A percentile compares a stretch with the other conserved stretches of the same genome.
phyloP scores from a whole-genome alignment of 192 early-diverging fungal genomes.

The Cladochytrium replicatum region DNA sequence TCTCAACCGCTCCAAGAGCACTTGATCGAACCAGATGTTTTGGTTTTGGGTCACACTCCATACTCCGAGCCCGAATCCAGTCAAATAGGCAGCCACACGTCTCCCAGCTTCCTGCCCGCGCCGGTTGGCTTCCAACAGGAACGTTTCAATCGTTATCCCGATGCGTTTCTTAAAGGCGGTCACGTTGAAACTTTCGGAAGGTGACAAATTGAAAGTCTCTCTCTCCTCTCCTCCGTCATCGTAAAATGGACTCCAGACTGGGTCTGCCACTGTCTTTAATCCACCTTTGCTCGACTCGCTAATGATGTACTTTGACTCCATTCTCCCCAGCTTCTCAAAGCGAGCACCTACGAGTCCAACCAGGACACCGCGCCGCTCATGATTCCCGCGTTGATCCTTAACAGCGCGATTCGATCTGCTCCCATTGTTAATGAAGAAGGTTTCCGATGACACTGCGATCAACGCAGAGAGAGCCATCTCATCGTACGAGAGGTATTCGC shows the following conservation, averaged over 20 bases:
- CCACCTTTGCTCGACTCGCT: too few relatives aligned
- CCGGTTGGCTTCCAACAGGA: constrained; percentile 27
- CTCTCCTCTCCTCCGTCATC: too few relatives aligned
- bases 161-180: constrained; percentile 14
- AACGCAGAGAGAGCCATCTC: constrained; percentile 24
- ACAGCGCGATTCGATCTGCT: constrained; percentile 7
- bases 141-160: constrained; percentile 7
- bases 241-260: constrained; percentile 8
- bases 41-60: constrained; percentile 16
- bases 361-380: constrained; percentile 10
- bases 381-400: background rate
- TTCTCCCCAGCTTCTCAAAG: constrained; percentile 15
- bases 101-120: constrained; percentile 3
- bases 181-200: too few relatives aligned
- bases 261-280: too few relatives aligned
- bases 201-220: too few relatives aligned
- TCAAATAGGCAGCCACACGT: constrained; percentile 16
- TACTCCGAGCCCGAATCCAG: constrained; percentile 30
- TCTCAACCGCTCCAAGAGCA: too few relatives aligned
- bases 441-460: constrained; percentile 15
- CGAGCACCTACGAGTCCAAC: constrained; percentile 24
- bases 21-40: constrained; percentile 16
- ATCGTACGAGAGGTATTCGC: constrained; percentile 25
- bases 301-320: constrained; percentile 17
- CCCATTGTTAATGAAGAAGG: constrained; percentile 25